A percentile compares a stretch with the other conserved stretches of the same genome.
These are phyloP conservation scores for Fusarium buharicum DNA, from an alignment of 2,329 filamentous ascomycete species.

Conservation along the genomic window DNA sequence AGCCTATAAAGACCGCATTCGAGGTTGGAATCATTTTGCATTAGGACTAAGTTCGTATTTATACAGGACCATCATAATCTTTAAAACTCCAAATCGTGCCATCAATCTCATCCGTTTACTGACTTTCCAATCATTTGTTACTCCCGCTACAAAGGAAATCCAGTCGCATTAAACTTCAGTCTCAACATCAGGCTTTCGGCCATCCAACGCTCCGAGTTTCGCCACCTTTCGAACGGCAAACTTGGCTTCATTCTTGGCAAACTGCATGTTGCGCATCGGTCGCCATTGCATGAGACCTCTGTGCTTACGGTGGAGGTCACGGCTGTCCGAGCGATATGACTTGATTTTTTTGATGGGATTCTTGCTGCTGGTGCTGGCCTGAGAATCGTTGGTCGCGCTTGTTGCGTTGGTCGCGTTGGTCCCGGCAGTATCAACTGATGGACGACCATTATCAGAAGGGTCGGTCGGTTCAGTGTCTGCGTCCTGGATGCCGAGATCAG, in stretches of 20 bases:
- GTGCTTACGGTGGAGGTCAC: slow-evolving; percentile 84
- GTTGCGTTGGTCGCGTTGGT: slow-evolving; percentile 43
- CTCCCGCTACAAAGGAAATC: slow-evolving; percentile 5
- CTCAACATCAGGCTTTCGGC: slow-evolving; percentile 88
- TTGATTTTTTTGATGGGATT: slow-evolving; percentile 69
- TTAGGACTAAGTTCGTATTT: slow-evolving; percentile 25
- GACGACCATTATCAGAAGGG: slow-evolving; percentile 45
- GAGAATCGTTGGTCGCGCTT: slow-evolving; percentile 47
- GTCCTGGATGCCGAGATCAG: slow-evolving; percentile 70
- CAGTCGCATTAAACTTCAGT: slow-evolving; percentile 67
- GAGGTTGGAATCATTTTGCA: slow-evolving; percentile 9
- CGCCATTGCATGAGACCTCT: slow-evolving; percentile 95
- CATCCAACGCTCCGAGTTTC: slow-evolving; percentile 79
- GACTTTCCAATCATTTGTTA: not conserved
- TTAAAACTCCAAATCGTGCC: slow-evolving; percentile 27
- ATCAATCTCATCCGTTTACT: slow-evolving; percentile 29
- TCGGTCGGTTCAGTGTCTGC: slow-evolving; percentile 52
- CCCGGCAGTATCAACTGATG: slow-evolving; percentile 54
- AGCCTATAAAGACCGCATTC: too few species aligned
- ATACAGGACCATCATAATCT: slow-evolving; percentile 21
- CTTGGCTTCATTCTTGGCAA: slow-evolving; percentile 87
- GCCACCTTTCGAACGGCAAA: slow-evolving; percentile 80
- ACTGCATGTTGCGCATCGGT: slow-evolving; percentile 84
- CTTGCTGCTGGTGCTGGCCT: slow-evolving; percentile 53
- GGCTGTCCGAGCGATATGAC: slow-evolving; percentile 73